Base-by-base conservation (phyloP, 1,284 basidiomycete genomes). In the Cutaneotrichosporon mucoides region DNA sequence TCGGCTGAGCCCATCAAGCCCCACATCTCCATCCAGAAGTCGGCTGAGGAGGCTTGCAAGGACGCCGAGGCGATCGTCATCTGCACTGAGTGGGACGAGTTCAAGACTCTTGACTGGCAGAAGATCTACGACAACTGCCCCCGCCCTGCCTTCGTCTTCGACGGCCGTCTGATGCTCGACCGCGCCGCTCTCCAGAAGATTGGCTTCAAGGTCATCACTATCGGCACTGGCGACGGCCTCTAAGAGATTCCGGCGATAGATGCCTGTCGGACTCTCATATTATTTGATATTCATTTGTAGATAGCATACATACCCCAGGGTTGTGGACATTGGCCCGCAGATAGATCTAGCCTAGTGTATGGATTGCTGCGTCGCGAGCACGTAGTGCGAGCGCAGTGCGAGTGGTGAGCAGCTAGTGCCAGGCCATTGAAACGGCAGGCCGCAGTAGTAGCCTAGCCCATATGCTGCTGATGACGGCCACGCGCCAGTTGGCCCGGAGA, bases 121-220 rank as follows among this genome's bases (percentile, higher is more conserved):
- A 66, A 72, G 69, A 72, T 98, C 46, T 96, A 98, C 81, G 77
- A 81, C 60, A 81, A 83, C 71, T 97, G 98, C 91, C 89, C 88
- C 75, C 97, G 98, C 83, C 95, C 95, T 40, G 92, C 92, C 9
- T 94, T 95, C 73, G 83, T 96, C 66, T 98, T 98, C 72, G 95
- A 99, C 67, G 73, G 73, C 62, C 72, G 72, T 59, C 70, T 76
- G 64, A 79, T 98, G 70, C 82, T 97, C 56, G 88, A 98, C 75
- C 86, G 85, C 11, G 85, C 86, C 57, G 84, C 84, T 75, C 82
- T 99, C 63, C 84, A 85, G 68, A 77, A 85, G 74, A 95, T 98
- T 71, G 95, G 95, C 48, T 99, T 98, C 86, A 89, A 88, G 80
- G 95, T 95, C 60, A 68, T 75, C 57, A 76, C 76, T 60, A 79